These are phyloP conservation scores for Suillus brevipes DNA, from an alignment of 768 basidiomycete genomes.

Conservation along the genomic window DNA sequence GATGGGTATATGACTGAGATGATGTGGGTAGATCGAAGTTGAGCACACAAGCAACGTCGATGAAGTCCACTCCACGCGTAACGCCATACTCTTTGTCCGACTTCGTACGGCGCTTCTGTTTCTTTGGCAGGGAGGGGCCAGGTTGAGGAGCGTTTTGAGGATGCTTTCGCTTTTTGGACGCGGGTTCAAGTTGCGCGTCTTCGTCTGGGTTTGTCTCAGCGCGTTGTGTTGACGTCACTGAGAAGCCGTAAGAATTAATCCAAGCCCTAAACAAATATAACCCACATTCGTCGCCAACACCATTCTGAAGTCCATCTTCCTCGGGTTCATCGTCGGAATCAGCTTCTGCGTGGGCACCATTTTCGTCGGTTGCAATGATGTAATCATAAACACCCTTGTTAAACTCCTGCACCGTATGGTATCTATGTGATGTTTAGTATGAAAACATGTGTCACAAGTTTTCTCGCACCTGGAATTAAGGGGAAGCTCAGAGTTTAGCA, in stretches of 20 bases:
- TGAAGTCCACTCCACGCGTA: slow-evolving; percentile 94
- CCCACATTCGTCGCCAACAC: slow-evolving; percentile 33
- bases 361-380: slow-evolving; percentile 97
- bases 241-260: slow-evolving; percentile 19
- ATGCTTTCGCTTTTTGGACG: slow-evolving; percentile 60
- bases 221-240: slow-evolving; percentile 60
- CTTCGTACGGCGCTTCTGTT: slow-evolving; percentile 53
- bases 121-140: slow-evolving; percentile 33
- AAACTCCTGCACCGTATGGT: slow-evolving; percentile 97
- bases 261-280: slow-evolving; percentile 2
- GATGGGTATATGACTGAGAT: slow-evolving; percentile 87
- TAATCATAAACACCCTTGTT: slow-evolving; percentile 99
- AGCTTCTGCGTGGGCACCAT: slow-evolving; percentile 51
- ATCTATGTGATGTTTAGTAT: slow-evolving; percentile 45
- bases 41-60: slow-evolving; percentile 94
- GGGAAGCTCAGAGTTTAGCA: slow-evolving; percentile 94
- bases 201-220: slow-evolving; percentile 23
- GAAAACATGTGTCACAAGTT: neutral
- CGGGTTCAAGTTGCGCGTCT: slow-evolving; percentile 22
- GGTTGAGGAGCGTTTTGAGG: slow-evolving; percentile 40
- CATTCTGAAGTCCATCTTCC: slow-evolving; percentile 19
- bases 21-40: slow-evolving; percentile 97
- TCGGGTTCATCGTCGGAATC: slow-evolving; percentile 50
- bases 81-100: slow-evolving; percentile 86
- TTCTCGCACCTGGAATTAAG: slow-evolving; percentile 77